Conservation (phyloP, 2,329 filamentous ascomycete species). For the Stachybotrys elegans region DNA sequence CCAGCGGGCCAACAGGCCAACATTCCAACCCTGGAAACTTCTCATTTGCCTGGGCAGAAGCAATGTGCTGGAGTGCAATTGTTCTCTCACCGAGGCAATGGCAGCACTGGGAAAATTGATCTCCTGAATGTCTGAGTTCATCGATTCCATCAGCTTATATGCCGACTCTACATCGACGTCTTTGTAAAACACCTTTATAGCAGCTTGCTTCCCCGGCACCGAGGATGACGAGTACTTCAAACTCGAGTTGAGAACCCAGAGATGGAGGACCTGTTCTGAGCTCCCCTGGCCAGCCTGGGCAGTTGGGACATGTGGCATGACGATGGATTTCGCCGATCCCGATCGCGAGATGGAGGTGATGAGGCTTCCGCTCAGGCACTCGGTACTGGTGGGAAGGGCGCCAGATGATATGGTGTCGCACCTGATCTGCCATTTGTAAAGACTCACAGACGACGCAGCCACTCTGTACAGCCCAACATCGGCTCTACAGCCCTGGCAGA, state of each 20-base stretch:
- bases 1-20: conserved; percentile 53
- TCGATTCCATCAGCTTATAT: conserved; percentile 42
- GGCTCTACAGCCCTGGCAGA: conserved; percentile 39
- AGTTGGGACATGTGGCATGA: conserved; percentile 30
- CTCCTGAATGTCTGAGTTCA: conserved; percentile 55
- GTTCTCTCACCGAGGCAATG: conserved; percentile 37
- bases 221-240: conserved; percentile 45
- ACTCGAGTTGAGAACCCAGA: conserved; percentile 54
- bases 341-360: conserved; percentile 50
- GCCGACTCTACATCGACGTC: conserved; percentile 37
- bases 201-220: conserved; percentile 23
- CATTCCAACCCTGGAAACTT: conserved; percentile 60
- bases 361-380: conserved; percentile 50
- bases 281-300: conserved; percentile 7
- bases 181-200: conserved; percentile 51
- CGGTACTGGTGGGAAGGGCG: conserved; percentile 32
- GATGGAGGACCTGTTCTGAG: conserved; percentile 29
- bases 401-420: conserved; percentile 25
- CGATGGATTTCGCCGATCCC: conserved; percentile 51
- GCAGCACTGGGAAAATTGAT: conserved; percentile 47
- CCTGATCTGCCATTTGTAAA: conserved; percentile 56
- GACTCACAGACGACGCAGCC: conserved; percentile 37
- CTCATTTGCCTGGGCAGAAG: conserved; percentile 52
- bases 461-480: conserved; percentile 44
- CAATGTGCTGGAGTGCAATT: conserved; percentile 41